These are phyloP conservation scores for Kandelia obovata DNA, from an alignment of 345 rosid genomes.

Conservation along the genomic window DNA sequence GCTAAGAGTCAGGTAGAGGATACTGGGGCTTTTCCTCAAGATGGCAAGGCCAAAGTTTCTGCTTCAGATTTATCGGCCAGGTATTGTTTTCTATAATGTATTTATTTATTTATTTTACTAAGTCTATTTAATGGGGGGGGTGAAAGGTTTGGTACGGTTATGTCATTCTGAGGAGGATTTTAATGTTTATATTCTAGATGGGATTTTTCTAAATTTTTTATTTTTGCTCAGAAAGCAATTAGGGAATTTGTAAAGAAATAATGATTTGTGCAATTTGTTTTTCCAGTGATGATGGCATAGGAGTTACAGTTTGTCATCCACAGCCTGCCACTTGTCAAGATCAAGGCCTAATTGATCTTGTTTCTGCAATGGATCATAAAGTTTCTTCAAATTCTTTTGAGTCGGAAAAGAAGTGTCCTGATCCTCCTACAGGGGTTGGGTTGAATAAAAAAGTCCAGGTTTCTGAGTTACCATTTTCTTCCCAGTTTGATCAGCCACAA, in stretches of 20 bases:
- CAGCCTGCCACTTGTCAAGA: conserved; percentile 34
- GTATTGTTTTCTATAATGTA: conserved; percentile 20
- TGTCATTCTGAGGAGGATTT: too few relatives aligned
- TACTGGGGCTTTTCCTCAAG: conserved; percentile 21
- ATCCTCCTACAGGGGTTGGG: conserved; percentile 27
- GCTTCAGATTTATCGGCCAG: conserved; percentile 45
- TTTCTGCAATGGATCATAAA: conserved; percentile 34
- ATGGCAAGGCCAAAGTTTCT: conserved; percentile 30
- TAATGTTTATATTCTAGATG: too few relatives aligned
- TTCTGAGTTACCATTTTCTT: conserved; percentile 41
- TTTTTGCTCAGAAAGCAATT: too few relatives aligned
- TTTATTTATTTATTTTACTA: not conserved
- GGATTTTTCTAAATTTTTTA: too few relatives aligned
- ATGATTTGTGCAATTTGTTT: conserved; percentile 11
- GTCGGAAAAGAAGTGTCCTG: conserved; percentile 20
- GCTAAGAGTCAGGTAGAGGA: conserved; percentile 49
- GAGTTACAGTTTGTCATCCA: conserved; percentile 15
- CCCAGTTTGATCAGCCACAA: conserved; percentile 39
- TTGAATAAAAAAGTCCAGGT: conserved; percentile 32
- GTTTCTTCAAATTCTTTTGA: conserved; percentile 23
- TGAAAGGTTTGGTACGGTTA: too few relatives aligned
- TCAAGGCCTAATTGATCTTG: conserved; percentile 6
- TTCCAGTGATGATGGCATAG: conserved; percentile 35
- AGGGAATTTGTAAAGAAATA: not conserved
- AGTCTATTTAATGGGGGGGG: too few relatives aligned